Base-by-base conservation (phyloP, 164 flowering plant genomes). In the Dillenia suffruticosa region DNA sequence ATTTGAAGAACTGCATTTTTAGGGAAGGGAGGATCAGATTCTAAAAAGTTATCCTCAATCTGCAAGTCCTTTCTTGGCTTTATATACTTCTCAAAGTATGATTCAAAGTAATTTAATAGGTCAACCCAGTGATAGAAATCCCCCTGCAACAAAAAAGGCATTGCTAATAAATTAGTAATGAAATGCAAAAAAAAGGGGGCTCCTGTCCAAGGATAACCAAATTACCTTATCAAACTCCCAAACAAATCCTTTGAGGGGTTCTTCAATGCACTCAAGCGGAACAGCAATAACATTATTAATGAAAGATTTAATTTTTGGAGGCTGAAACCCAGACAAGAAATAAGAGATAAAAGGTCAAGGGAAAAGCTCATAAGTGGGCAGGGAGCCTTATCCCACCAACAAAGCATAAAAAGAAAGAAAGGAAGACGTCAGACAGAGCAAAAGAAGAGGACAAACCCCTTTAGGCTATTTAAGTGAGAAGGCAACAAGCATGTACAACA, bases 81-180 rank as follows among this genome's bases (percentile, higher is more conserved):
- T 68, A 90, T 74, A 61, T 78, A 74, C 75, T 88, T 93, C 79
- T 88, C 96, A 73, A 93, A 90, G 79, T 72, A 93, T 13, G 90
- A 79, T 76, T 93, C 97, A 76, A 93, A 93, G 72, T 90, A 95
- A 71, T 83, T 85, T 58, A 90, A 90, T 54, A 93, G 90, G 72
- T 88, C 94, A 56, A 86, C 88, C 98, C 98, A 93, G 49, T 93
- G 98, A 75, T 93, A 89, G 63, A 90, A 93, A 73, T 93, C 96
- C 24, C 98, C 98, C 98, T 93, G 92, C 66, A 72, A 8, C 51
- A 55, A 53, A 2, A 19, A 32, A 32, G 40, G 7, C 40, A 32
- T 32, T 32, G 40, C 40, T 32, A 32, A 7, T 32, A 32, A 32
- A 5, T 32, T 32, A 0, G 40, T 32, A 32, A 32, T 32, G 6